Evolutionary conservation across 1,139 yeast genomes (phyloP).

Genomic region (Suhomyces maxii): DNA sequence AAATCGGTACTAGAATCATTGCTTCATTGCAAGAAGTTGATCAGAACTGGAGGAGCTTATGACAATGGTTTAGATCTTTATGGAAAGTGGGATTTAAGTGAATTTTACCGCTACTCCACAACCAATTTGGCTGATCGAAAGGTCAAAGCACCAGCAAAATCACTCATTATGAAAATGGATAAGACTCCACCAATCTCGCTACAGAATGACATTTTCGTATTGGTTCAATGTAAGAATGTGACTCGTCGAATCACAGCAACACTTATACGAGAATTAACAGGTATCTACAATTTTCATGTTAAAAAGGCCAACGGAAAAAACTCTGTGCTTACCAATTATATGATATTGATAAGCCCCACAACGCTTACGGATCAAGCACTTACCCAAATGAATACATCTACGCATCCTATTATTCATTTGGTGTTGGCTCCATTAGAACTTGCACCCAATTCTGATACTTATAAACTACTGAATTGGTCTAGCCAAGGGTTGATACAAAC

Average conservation of each 20-base stretch:
- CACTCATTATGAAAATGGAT: slow-evolving; percentile 10
- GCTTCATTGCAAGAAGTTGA: slow-evolving; percentile 43
- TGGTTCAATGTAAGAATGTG: slow-evolving; percentile 63
- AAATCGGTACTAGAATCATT: slow-evolving; percentile 45
- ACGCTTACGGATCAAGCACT: slow-evolving; percentile 61
- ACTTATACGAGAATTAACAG: slow-evolving; percentile 58
- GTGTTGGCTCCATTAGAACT: slow-evolving; percentile 4
- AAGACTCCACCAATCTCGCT: slow-evolving; percentile 20
- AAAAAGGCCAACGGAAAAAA: slow-evolving; percentile 20
- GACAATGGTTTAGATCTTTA: slow-evolving; percentile 74
- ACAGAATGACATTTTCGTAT: slow-evolving; percentile 29
- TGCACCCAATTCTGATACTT: neutral
- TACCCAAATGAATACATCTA: slow-evolving; percentile 52
- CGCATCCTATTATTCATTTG: slow-evolving; percentile 54
- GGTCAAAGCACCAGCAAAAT: slow-evolving; percentile 5
- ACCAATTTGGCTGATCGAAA: neutral
- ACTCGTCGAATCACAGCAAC: slow-evolving; percentile 49
- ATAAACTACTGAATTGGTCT: slow-evolving; percentile 43
- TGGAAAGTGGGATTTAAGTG: slow-evolving; percentile 56
- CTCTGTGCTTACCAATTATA: slow-evolving; percentile 23
- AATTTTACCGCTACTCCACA: slow-evolving; percentile 21
- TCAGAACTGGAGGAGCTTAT: slow-evolving; percentile 60
- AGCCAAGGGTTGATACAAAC: slow-evolving; percentile 41
- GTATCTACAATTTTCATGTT: slow-evolving; percentile 50
- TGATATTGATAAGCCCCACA: slow-evolving; percentile 57